Conservation (phyloP, 352 stramenopile species). For the Phytophthora hybrid region DNA sequence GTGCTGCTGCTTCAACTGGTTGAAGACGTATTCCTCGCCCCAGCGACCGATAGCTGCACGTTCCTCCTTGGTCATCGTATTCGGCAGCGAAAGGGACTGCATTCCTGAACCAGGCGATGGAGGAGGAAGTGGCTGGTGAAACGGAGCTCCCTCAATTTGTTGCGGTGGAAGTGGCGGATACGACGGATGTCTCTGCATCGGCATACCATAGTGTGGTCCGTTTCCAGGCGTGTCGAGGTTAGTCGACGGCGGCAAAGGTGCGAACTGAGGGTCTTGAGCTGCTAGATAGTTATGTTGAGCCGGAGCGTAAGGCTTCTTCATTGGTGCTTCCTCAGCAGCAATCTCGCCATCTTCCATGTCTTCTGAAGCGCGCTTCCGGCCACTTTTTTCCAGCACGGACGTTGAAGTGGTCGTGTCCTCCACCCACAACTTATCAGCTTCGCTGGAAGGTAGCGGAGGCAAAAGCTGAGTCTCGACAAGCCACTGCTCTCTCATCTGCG, state of each 20-base stretch:
- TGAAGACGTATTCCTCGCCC: slow-evolving; percentile 85
- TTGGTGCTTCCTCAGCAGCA: slow-evolving; percentile 30
- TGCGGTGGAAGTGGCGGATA: slow-evolving; percentile 22
- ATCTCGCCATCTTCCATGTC: slow-evolving; percentile 70
- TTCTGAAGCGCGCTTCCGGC: slow-evolving; percentile 25
- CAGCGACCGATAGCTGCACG: slow-evolving; percentile 81
- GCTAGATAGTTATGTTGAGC: slow-evolving; percentile 23
- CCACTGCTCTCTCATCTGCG: slow-evolving; percentile 54
- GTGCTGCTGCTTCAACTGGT: slow-evolving; percentile 68
- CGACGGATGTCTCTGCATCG: slow-evolving; percentile 18
- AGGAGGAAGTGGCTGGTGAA: slow-evolving; percentile 18
- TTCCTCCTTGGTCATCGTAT: slow-evolving; percentile 81
- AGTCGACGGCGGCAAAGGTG: slow-evolving; percentile 17
- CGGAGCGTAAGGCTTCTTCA: slow-evolving; percentile 33
- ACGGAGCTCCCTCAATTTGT: slow-evolving; percentile 17
- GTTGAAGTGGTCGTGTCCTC: neutral
- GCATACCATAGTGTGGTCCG: slow-evolving; percentile 19
- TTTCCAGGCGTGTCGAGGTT: slow-evolving; percentile 17
- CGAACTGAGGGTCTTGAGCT: slow-evolving; percentile 8
- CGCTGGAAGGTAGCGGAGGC: slow-evolving; percentile 44
- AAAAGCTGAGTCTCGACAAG: slow-evolving; percentile 70
- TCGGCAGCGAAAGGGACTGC: slow-evolving; percentile 41
- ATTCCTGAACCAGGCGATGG: slow-evolving; percentile 18
- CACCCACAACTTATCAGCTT: slow-evolving; percentile 50
- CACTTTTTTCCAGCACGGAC: neutral